A percentile compares a stretch with the other conserved stretches of the same genome.
Evolutionary conservation across 2,329 filamentous ascomycete species (phyloP).

Genomic region (Paraphaeosphaeria sporulosa): DNA sequence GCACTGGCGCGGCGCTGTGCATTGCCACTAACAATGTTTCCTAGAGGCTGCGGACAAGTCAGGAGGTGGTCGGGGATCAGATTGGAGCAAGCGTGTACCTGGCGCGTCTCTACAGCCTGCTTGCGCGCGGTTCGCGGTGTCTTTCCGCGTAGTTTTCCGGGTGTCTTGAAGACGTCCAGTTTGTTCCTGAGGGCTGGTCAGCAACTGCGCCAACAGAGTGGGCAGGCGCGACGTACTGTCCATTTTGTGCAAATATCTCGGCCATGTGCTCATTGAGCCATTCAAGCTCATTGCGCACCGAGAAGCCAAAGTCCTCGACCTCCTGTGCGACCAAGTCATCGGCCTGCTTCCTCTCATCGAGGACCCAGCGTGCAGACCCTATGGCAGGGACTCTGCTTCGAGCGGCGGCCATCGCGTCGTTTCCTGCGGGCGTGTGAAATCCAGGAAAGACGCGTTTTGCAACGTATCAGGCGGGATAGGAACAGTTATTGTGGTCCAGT

Average conservation of each 20-base stretch:
- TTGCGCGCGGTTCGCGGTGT: conserved; percentile 77
- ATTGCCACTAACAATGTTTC: conserved; percentile 58
- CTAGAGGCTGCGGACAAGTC: conserved; percentile 52
- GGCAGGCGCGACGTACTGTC: conserved; percentile 70
- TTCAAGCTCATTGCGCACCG: conserved; percentile 91
- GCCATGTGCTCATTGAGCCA: conserved; percentile 99
- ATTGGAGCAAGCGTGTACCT: conserved; percentile 65
- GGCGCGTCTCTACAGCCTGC: conserved; percentile 64
- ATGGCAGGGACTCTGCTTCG: conserved; percentile 61
- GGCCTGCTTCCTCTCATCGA: conserved; percentile 81
- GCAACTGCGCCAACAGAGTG: conserved; percentile 16
- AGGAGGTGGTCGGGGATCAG: conserved; percentile 25
- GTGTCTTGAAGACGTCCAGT: conserved; percentile 94
- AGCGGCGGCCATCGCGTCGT: conserved; percentile 37
- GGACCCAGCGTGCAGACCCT: conserved; percentile 85
- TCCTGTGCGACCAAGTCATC: conserved; percentile 79
- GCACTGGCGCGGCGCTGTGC: conserved; percentile 58
- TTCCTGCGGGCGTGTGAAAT: conserved; percentile 14
- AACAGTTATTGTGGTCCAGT: not conserved
- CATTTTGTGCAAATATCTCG: conserved; percentile 86
- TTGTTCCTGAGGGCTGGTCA: conserved; percentile 71
- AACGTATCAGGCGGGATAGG: conserved; percentile 23
- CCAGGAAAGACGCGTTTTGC: conserved; percentile 34
- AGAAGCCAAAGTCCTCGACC: conserved; percentile 91
- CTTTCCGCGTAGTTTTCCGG: conserved; percentile 82